Percentiles rank a stretch among this genome's conserved stretches.
Evolutionary conservation across 306 rosid genomes (phyloP).

Genomic region (Quercus suber): DNA sequence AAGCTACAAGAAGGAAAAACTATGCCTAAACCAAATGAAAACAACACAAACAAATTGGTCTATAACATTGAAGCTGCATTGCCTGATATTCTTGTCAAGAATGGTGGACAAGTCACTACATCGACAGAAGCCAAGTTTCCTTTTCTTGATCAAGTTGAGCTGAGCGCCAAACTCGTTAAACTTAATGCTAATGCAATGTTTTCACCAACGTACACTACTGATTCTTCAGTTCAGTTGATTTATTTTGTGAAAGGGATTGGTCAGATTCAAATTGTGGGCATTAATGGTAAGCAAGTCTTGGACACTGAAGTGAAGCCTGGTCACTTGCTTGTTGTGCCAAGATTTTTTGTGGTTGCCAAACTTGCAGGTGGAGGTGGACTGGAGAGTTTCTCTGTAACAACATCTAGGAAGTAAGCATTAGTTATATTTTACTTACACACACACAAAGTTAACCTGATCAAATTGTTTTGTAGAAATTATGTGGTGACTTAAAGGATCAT

Average conservation of each 20-base stretch:
- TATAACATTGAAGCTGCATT: no score
- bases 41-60: no score
- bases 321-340: constrained; percentile 57
- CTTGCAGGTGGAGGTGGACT: constrained; percentile 50
- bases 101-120: constrained; percentile 28
- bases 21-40: no score
- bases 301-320: constrained; percentile 44
- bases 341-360: constrained; percentile 37
- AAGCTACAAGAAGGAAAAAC: no score
- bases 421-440: no score
- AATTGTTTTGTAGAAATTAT: no score
- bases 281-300: constrained; percentile 32
- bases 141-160: constrained; percentile 38
- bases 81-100: background rate
- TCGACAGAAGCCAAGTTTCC: constrained; percentile 36
- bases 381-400: constrained; percentile 39
- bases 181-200: constrained; percentile 34
- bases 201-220: constrained; percentile 38
- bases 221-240: constrained; percentile 32
- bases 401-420: constrained; percentile 31
- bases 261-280: constrained; percentile 47
- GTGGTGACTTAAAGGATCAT: no score
- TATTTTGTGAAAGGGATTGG: constrained; percentile 53
- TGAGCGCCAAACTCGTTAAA: background rate
- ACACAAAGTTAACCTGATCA: no score